Percentiles rank a stretch among this genome's conserved stretches.
Evolutionary conservation across 495 filamentous ascomycete species (phyloP).

Genomic region (Daldinia childiae): DNA sequence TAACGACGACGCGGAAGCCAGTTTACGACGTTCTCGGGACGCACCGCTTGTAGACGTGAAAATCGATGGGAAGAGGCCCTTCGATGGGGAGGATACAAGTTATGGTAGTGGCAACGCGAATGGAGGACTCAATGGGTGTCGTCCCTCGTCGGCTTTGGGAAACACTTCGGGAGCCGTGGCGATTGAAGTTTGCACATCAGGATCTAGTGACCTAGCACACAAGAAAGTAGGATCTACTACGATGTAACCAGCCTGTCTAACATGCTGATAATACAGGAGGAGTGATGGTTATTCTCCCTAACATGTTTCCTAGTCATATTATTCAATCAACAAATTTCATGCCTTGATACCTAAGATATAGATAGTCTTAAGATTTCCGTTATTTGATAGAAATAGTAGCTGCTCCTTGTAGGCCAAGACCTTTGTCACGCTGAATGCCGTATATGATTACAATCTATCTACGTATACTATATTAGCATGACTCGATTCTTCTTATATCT

Average conservation of each 20-base stretch:
- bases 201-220: neutral
- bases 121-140: neutral
- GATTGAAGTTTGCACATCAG: neutral
- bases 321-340: neutral
- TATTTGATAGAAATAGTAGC: neutral
- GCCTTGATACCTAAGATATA: too few relatives aligned
- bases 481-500: neutral
- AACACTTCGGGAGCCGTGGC: neutral
- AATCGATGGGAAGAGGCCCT: conserved; percentile 18
- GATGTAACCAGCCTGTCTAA: neutral
- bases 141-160: neutral
- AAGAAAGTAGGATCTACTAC: neutral
- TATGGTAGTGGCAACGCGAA: neutral
- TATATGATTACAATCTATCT: neutral
- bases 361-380: too few relatives aligned
- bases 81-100: conserved; percentile 1
- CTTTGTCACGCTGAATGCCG: neutral
- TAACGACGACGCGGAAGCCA: conserved; percentile 53
- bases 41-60: conserved; percentile 42
- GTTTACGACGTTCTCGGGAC: conserved; percentile 20
- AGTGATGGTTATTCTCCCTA: neutral
- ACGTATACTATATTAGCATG: neutral
- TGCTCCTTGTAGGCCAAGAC: neutral
- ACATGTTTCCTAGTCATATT: neutral
- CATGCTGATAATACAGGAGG: neutral